phyloP scores from a whole-genome alignment of 2,329 filamentous ascomycete genomes.

The Nigrospora oryzae region DNA sequence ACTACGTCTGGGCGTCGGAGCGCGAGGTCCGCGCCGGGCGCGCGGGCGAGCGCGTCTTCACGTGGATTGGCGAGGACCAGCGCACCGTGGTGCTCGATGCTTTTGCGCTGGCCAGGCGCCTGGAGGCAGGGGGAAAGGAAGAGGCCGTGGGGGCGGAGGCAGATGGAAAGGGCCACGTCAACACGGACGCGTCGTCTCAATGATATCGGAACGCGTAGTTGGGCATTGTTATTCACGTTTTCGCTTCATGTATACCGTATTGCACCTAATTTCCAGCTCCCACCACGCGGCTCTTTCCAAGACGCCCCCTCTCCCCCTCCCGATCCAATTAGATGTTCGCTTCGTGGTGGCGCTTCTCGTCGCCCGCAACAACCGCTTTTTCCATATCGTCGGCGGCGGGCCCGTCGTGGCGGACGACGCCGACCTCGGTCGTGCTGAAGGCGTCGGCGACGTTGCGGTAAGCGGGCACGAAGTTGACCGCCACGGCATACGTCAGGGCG shows the following conservation, averaged over 20 bases:
- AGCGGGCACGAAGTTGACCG: constrained; percentile 57
- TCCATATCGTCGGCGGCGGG: constrained; percentile 8
- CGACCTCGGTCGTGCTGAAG: constrained; percentile 36
- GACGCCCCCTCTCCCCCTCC: no score
- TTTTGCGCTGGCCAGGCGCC: constrained; percentile 3
- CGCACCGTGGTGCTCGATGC: constrained; percentile 7
- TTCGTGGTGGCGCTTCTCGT: neutral
- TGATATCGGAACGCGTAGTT: no score
- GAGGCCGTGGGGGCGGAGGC: no score
- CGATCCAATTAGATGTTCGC: no score
- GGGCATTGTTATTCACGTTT: no score
- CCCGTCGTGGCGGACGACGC: constrained; percentile 13
- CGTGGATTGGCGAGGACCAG: constrained; percentile 8
- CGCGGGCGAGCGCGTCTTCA: constrained; percentile 4
- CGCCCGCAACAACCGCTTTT: constrained; percentile 4
- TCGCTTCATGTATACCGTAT: no score
- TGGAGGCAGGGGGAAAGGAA: neutral
- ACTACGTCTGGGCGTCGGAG: constrained; percentile 8
- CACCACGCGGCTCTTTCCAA: no score
- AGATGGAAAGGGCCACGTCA: no score
- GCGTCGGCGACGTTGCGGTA: constrained; percentile 58
- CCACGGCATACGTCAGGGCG: constrained; percentile 47
- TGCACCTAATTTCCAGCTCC: no score
- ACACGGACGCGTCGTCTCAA: no score
- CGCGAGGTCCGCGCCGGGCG: constrained; percentile 3